These are phyloP conservation scores for Penicillium alfredii DNA, from an alignment of 495 filamentous ascomycete species.

Conservation along the genomic window DNA sequence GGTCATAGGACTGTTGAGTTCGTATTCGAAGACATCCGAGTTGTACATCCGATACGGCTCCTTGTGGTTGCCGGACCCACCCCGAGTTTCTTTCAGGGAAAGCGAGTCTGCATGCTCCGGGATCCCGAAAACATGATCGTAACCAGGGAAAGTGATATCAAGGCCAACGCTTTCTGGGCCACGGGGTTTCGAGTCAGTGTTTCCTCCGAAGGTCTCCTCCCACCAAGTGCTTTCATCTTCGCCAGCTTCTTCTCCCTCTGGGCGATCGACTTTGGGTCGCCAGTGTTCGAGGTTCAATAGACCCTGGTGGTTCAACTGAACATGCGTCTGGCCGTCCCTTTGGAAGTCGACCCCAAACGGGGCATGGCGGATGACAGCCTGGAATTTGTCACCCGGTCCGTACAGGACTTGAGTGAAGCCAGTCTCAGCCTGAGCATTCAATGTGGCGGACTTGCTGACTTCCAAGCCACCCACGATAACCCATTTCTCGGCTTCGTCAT, in stretches of 20 bases:
- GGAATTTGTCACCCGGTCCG: slow-evolving; percentile 67
- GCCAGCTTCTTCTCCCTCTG: slow-evolving; percentile 41
- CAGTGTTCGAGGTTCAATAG: slow-evolving; percentile 92
- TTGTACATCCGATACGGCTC: slow-evolving; percentile 98
- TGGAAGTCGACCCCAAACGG: slow-evolving; percentile 85
- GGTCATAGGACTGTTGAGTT: slow-evolving; percentile 97
- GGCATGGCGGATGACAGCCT: slow-evolving; percentile 72
- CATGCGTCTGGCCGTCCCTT: slow-evolving; percentile 71
- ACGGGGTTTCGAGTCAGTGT: slow-evolving; percentile 86
- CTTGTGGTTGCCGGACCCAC: slow-evolving; percentile 74
- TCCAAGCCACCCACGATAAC: slow-evolving; percentile 74
- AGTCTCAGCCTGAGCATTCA: slow-evolving; percentile 50
- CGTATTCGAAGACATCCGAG: slow-evolving; percentile 94
- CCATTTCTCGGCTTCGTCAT: slow-evolving; percentile 87
- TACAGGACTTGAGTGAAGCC: slow-evolving; percentile 72
- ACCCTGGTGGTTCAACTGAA: slow-evolving; percentile 82
- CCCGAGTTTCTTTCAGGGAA: slow-evolving; percentile 84
- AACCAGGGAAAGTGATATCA: slow-evolving; percentile 87
- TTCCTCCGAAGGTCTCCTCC: slow-evolving; percentile 93
- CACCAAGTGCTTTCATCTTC: slow-evolving; percentile 88
- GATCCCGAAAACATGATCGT: slow-evolving; percentile 89
- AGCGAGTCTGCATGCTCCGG: slow-evolving; percentile 88
- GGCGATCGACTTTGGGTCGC: slow-evolving; percentile 76
- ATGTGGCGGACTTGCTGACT: slow-evolving; percentile 58
- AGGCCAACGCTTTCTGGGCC: slow-evolving; percentile 85